Evolutionary conservation across 352 stramenopile species (phyloP).

Genomic region (Phytopythium kandeliae): DNA sequence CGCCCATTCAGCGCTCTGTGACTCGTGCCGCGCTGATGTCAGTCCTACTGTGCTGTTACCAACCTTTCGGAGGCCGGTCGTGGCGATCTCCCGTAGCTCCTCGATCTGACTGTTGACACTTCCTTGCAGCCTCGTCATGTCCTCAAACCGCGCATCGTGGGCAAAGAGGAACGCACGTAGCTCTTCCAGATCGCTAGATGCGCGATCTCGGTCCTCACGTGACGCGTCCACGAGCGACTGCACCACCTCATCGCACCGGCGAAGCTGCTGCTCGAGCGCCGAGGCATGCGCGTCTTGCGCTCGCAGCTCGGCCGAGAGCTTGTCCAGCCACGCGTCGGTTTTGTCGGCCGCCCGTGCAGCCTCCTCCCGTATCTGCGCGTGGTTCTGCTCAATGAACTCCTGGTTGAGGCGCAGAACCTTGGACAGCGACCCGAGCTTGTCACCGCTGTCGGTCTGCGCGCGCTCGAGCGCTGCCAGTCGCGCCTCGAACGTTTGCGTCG

Average conservation of each 20-base stretch:
- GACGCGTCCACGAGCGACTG: slow-evolving; percentile 20
- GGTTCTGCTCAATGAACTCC: slow-evolving; percentile 58
- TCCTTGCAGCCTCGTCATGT: slow-evolving; percentile 22
- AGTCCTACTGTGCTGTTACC: background rate
- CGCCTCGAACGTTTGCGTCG: slow-evolving; percentile 61
- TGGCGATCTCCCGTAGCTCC: slow-evolving; percentile 29
- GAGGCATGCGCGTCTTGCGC: slow-evolving; percentile 27
- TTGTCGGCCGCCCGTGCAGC: slow-evolving; percentile 28
- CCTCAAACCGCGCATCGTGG: slow-evolving; percentile 34
- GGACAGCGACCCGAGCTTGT: slow-evolving; percentile 59
- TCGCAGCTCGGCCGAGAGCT: slow-evolving; percentile 39
- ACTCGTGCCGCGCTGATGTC: background rate
- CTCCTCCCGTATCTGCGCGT: slow-evolving; percentile 31
- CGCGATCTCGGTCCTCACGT: slow-evolving; percentile 18
- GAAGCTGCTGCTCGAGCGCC: slow-evolving; percentile 34
- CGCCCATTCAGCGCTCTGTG: background rate
- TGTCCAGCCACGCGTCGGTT: slow-evolving; percentile 62
- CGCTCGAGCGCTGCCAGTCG: slow-evolving; percentile 49
- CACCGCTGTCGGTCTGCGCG: slow-evolving; percentile 30
- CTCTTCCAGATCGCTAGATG: slow-evolving; percentile 35
- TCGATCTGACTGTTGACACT: slow-evolving; percentile 33
- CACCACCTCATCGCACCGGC: slow-evolving; percentile 34
- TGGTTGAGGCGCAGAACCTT: slow-evolving; percentile 70
- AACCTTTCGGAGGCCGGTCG: slow-evolving; percentile 44
- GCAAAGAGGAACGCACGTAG: slow-evolving; percentile 44